These are phyloP conservation scores for Zymoseptoria tritici DNA, from an alignment of 2,329 filamentous ascomycete genomes.

Conservation along the genomic window DNA sequence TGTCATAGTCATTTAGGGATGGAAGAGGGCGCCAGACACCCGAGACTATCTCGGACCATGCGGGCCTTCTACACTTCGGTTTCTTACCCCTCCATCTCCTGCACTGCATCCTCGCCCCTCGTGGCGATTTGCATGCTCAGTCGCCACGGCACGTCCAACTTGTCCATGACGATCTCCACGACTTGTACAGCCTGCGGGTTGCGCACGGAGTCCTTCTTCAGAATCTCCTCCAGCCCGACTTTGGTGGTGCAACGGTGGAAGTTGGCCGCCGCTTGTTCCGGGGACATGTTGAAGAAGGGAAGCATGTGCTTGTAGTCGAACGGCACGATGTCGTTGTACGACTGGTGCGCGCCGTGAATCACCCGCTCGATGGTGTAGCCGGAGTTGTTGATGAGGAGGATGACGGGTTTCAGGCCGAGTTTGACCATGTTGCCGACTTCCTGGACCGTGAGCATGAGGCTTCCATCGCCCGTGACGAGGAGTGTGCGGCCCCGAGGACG, in stretches of 20 bases:
- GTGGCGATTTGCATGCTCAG: background rate
- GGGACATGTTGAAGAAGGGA: conserved; percentile 32
- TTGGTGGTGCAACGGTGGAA: conserved; percentile 31
- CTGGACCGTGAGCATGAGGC: conserved; percentile 58
- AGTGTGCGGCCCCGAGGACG: conserved; percentile 49
- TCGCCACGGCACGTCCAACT: background rate
- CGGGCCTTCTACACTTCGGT: too few species aligned
- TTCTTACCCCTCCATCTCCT: background rate
- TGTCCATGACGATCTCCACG: conserved; percentile 36
- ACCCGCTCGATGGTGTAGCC: conserved; percentile 43
- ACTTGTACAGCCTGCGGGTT: conserved; percentile 32
- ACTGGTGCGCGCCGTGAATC: conserved; percentile 36
- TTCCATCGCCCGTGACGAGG: conserved; percentile 58
- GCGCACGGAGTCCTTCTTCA: conserved; percentile 26
- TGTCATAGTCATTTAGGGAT: too few species aligned
- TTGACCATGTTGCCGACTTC: conserved; percentile 57
- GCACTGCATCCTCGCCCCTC: background rate
- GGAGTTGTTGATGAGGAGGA: conserved; percentile 37
- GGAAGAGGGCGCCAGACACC: too few species aligned
- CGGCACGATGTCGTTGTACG: conserved; percentile 12
- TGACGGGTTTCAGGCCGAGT: conserved; percentile 33
- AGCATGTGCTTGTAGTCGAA: conserved; percentile 26
- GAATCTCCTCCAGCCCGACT: conserved; percentile 31
- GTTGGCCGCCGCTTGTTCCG: conserved; percentile 16
- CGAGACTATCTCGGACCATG: too few species aligned